Evolutionary conservation across 2,329 filamentous ascomycete genomes (phyloP), one percentile per base, ranked within the genome.

Genomic region (Pezicula neosporulosa): DNA sequence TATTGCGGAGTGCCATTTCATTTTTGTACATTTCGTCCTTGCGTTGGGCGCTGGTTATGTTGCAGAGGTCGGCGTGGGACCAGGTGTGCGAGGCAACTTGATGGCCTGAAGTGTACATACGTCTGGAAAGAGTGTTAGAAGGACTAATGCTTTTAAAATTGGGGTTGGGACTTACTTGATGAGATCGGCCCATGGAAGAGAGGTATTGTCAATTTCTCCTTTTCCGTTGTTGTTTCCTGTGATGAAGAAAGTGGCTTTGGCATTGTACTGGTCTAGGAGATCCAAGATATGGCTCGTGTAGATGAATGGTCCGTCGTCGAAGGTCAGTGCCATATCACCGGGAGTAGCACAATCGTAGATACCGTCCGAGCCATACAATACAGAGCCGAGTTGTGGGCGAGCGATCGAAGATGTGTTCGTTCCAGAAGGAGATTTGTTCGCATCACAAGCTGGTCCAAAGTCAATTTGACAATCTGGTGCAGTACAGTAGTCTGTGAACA

Each of bases 261-360:
- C 83, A 24, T 77, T 71, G 62, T 85, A 84, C 41, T 71, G 71
- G 53, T 77, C 74, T 37, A 87, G 73, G 39, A 85, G 70, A 62
- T 86, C 79, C 24, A 88, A 72, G 12, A 88, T 74, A 54, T 83
- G 77, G 38, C 69, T 68, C 1, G 84, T 87, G 65, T 82, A 86
- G 27, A 76, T 68, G 56, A 77, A 80, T 12, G 84, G 85, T 2
- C 85, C 85, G 60, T 87, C 85, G 58, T 88, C 85, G 59, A 80
- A 88, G 1, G 84, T 87, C 50, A 88, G 65, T 16, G 85, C 85
- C 59, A 88, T 76, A 10, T 80, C 80, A 48, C 83, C 81, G 3
- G 76, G 71, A n/a, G 72, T 71, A n/a, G 68, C 68, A 56, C 80
- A 83, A 55, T 74, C 69, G 58, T 81, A 81, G 54, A 86, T 80